Evolutionary conservation across 1,284 basidiomycete species (phyloP).

Genomic region (Trametes hirsuta): DNA sequence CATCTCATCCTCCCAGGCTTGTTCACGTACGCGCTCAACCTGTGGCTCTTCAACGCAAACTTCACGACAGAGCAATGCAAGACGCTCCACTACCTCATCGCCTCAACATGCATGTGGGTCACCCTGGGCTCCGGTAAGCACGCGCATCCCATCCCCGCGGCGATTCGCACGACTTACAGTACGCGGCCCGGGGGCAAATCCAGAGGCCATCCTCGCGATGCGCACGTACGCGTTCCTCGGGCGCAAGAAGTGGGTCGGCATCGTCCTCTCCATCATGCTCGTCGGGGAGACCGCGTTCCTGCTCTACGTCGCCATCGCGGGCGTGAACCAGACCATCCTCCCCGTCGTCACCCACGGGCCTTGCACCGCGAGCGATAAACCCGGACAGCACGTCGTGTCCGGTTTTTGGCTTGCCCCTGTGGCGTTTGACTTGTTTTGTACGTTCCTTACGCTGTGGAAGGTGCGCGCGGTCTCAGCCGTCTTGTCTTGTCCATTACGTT

Average conservation of each 20-base stretch:
- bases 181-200: too few species aligned
- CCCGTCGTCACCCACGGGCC: constrained; percentile 10
- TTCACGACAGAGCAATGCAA: constrained; percentile 8
- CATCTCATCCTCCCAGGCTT: not conserved
- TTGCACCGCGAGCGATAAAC: constrained; percentile 7
- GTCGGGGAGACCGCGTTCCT: constrained; percentile 11
- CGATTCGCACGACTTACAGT: not conserved
- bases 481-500: not conserved
- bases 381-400: constrained; percentile 13
- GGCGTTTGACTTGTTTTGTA: constrained; percentile 13
- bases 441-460: constrained; percentile 11
- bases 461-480: not conserved
- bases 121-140: constrained; percentile 7
- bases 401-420: constrained; percentile 15
- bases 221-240: constrained; percentile 14
- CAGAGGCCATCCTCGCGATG: constrained; percentile 15
- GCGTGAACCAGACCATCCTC: constrained; percentile 9
- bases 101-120: constrained; percentile 14
- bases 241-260: constrained; percentile 3
- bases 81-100: constrained; percentile 10
- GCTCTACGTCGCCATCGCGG: constrained; percentile 9
- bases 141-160: too few species aligned
- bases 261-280: constrained; percentile 3
- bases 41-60: constrained; percentile 16
- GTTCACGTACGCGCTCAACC: not conserved